Evolutionary conservation across 805 yeast genomes (phyloP).

Genomic region (Diddensiella santjacobensis): DNA sequence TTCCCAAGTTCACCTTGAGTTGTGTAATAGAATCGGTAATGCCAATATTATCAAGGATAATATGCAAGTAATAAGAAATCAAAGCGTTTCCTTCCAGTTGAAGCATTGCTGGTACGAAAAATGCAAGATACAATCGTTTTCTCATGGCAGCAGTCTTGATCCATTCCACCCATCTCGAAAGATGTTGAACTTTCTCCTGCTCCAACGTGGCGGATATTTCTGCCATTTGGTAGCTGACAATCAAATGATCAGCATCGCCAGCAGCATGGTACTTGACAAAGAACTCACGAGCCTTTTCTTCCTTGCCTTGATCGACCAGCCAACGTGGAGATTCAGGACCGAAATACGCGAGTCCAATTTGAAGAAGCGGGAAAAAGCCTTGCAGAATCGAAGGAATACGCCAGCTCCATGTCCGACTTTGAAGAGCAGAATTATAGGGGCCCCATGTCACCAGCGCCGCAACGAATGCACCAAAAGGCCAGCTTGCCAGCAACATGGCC

Average conservation of each 20-base stretch:
- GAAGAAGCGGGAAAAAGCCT: conserved; percentile 53
- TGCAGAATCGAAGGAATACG: conserved; percentile 74
- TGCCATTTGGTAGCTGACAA: conserved; percentile 28
- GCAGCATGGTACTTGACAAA: conserved; percentile 19
- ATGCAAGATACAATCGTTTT: conserved; percentile 11
- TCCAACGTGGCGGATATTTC: conserved; percentile 23
- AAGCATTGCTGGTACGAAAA: conserved; percentile 13
- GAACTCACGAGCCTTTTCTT: conserved; percentile 40
- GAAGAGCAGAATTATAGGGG: conserved; percentile 38
- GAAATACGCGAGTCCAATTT: conserved; percentile 47
- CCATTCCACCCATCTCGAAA: conserved; percentile 20
- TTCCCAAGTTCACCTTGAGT: conserved; percentile 20
- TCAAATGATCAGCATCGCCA: conserved; percentile 12
- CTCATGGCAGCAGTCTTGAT: conserved; percentile 14
- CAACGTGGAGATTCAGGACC: conserved; percentile 87
- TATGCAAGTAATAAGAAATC: conserved; percentile 42
- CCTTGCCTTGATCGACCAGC: conserved; percentile 61
- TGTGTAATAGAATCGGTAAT: conserved; percentile 35
- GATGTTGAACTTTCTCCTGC: conserved; percentile 19
- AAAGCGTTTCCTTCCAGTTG: conserved; percentile 21
- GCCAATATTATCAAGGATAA: conserved; percentile 52
- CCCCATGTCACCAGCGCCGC: conserved; percentile 78
- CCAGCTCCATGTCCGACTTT: conserved; percentile 46
- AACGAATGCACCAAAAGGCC: conserved; percentile 66
- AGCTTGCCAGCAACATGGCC: conserved; percentile 65